Evolutionary conservation across 805 yeast species (phyloP).

Genomic region (Lipomyces sp.): DNA sequence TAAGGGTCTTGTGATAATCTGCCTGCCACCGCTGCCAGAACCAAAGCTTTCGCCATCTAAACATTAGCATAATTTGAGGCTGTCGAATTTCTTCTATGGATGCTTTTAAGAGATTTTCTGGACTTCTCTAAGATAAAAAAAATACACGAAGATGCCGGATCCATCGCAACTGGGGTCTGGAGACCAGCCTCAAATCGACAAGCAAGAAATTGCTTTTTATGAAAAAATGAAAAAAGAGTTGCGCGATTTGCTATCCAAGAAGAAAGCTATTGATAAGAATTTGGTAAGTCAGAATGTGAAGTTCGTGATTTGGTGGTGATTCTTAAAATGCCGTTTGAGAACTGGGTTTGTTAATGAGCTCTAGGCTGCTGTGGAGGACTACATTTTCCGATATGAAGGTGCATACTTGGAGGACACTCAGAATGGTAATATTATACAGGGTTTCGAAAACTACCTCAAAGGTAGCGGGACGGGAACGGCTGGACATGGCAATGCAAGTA

Average conservation of each 20-base stretch:
- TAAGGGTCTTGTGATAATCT: not conserved
- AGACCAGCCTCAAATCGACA: conserved; percentile 24
- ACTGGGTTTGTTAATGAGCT: not conserved
- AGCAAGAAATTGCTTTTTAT: conserved; percentile 54
- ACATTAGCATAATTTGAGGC: not conserved
- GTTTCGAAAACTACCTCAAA: conserved; percentile 81
- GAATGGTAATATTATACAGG: conserved; percentile 83
- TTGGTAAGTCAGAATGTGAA: conserved; percentile 34
- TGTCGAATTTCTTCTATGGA: not conserved
- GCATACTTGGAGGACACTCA: conserved; percentile 73
- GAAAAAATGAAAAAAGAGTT: conserved; percentile 69
- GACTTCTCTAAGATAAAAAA: not conserved
- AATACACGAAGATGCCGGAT: conserved; percentile 25
- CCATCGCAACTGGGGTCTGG: conserved; percentile 26
- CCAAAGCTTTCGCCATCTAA: not conserved
- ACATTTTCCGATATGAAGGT: conserved; percentile 76
- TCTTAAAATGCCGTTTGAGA: not conserved
- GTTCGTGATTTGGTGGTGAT: not conserved
- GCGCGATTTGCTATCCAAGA: conserved; percentile 63
- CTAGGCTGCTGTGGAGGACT: conserved; percentile 61
- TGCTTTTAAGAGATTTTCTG: not conserved
- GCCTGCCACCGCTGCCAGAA: not conserved
- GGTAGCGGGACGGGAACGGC: conserved; percentile 38
- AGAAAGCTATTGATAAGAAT: conserved; percentile 65
- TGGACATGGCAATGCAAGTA: conserved; percentile 2